Evolutionary conservation across 306 rosid species (phyloP), one percentile per base, ranked within the genome.

Genomic region (Lathyrus aphaca): DNA sequence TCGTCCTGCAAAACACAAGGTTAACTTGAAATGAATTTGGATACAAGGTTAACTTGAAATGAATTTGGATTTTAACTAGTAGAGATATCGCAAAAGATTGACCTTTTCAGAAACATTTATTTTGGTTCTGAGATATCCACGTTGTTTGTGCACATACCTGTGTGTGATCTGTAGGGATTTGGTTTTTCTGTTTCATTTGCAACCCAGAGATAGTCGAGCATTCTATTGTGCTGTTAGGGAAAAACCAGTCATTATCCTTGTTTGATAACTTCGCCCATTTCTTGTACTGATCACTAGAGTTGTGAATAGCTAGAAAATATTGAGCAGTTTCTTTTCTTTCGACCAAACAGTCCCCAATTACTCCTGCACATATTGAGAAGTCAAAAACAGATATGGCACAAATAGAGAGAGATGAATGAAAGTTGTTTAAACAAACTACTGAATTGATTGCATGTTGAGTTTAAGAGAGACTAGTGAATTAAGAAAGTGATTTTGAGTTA

Each of bases 111-210:
- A 32, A 35, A 35, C 39, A 35, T 68, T 45, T 75, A n/a, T 25
- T 68, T 23, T 63, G 51, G 44, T 62, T 76, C 48, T 19, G 12
- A 57, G 66, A 43, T 44, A 19, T 46, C 9, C 42, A 29, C 35
- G 10, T 46, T 60, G 15, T 10, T 29, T 32, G 46, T 43, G 54
- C 51, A 68, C 37, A 66, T 77, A 92, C 96, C 95, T 89, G 96
- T 55, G 96, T 89, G 75, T 89, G 92, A 83, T 92, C 96, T n/a
- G 85, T 64, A 44, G 68, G 76, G 68, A 77, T 73, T 71, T 86
- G 79, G 58, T 73, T 83, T 77, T 67, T 83, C 60, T 30, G 71
- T 75, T 80, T 86, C 70, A 10, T 42, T 8, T 69, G 75, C 55
- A 67, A 61, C 76, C 49, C 73, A 46, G 77, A 72, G 63, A 44